Base-by-base conservation (phyloP, 345 rosid genomes). In the Cardamine chenopodiifolia region DNA sequence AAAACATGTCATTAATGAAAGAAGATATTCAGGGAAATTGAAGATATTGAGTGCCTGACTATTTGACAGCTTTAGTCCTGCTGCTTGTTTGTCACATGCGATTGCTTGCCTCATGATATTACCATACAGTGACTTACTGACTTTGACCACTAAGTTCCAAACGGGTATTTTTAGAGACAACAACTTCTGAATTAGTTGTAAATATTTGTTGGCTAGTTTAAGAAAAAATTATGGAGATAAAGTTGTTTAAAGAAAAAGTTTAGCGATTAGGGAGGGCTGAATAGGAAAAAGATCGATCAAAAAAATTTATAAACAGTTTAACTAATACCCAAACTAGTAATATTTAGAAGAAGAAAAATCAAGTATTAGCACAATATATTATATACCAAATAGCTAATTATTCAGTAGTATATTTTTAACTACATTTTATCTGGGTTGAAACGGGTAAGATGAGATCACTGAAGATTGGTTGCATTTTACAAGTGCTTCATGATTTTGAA, bases 71-170 rank as follows among this genome's bases (percentile, higher is more conserved):
- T 71, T 71, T 61, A 58, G 50, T 66, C 57, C 73, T 72, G 69
- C 77, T 57, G 5, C 58, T 72, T 72, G 73, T 72, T 72, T 66
- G 44, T 78, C 81, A 78, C 81, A 78, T 78, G 81, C 81, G 52
- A 58, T 59, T 72, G 81, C 61, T 56, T 76, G 35, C 45, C 49
- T 62, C 61, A 37, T 63, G 5, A 72, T 78, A 23, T 60, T 17
- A 59, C 72, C 57, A 71, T 31, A 65, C 68, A 65, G 31, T 77
- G 37, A 37, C 62, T 31, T 53, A 48, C 25, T 77, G 47, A 37
- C 68, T 31, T 54, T 65, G 11, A 53, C 55, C 42, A 25, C 29
- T 62, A 70, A 13, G 52, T 54, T 68, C 74, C 70, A 68, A 68
- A 75, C 11, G n/a, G 29, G 5, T 47, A 25, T 28, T 7, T 37